Evolutionary conservation across 2,329 filamentous ascomycete genomes (phyloP).

Genomic region (Diaporthe citri): DNA sequence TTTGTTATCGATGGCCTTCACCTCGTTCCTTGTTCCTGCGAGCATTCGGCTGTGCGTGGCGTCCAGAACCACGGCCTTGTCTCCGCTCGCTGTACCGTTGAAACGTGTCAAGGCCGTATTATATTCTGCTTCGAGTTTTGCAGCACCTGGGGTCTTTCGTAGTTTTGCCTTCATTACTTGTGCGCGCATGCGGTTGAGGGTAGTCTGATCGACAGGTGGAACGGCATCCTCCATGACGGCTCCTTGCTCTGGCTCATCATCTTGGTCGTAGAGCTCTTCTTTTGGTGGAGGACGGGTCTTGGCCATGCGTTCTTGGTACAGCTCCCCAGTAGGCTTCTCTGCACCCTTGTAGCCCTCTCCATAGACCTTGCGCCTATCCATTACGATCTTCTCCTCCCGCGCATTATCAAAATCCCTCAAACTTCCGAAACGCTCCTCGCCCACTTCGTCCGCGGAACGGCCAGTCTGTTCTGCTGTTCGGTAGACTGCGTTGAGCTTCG

Average conservation of each 20-base stretch:
- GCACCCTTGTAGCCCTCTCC: conserved; percentile 88
- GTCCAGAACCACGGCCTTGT: conserved; percentile 82
- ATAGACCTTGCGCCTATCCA: conserved; percentile 86
- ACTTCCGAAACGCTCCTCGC: conserved; percentile 83
- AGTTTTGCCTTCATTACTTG: conserved; percentile 97
- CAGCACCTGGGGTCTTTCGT: conserved; percentile 79
- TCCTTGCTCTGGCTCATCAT: conserved; percentile 63
- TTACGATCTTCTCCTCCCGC: conserved; percentile 90
- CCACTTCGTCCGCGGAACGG: conserved; percentile 83
- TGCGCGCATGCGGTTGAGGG: conserved; percentile 89
- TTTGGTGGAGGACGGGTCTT: conserved; percentile 60
- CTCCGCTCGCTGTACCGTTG: conserved; percentile 60
- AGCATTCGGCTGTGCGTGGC: conserved; percentile 93
- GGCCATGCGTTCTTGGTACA: conserved; percentile 82
- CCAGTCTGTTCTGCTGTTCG: conserved; percentile 80
- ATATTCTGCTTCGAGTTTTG: conserved; percentile 85
- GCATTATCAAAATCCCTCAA: conserved; percentile 91
- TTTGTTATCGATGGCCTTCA: conserved; percentile 82
- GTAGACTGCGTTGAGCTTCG: conserved; percentile 89
- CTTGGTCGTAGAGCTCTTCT: conserved; percentile 48
- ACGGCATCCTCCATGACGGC: conserved; percentile 66
- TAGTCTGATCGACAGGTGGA: conserved; percentile 77
- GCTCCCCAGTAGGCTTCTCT: conserved; percentile 87
- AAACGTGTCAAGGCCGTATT: conserved; percentile 78
- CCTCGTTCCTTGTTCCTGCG: conserved; percentile 79